Evolutionary conservation across 495 filamentous ascomycete genomes (phyloP).

Genomic region (Trichoderma virens): DNA sequence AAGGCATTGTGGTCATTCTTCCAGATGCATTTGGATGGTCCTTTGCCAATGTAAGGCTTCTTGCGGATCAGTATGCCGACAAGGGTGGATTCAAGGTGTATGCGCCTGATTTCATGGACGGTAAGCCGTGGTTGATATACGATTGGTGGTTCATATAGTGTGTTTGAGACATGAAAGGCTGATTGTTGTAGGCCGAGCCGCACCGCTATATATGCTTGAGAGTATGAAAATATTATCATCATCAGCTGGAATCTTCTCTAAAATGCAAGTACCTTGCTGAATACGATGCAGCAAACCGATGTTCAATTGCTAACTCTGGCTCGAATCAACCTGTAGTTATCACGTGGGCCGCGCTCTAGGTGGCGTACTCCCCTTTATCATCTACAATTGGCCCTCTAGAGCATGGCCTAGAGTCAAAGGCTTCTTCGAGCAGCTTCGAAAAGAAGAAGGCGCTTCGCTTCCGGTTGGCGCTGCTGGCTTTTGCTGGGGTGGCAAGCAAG

Average conservation of each 20-base stretch:
- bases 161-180: neutral
- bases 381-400: neutral
- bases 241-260: neutral
- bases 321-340: neutral
- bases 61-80: slow-evolving; percentile 37
- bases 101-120: slow-evolving; percentile 10
- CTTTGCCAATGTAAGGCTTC: slow-evolving; percentile 33
- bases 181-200: neutral
- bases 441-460: neutral
- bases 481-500: slow-evolving; percentile 12
- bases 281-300: neutral
- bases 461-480: slow-evolving; percentile 10
- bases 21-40: slow-evolving; percentile 44
- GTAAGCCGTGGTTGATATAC: neutral
- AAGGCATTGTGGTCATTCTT: slow-evolving; percentile 30
- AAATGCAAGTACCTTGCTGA: neutral
- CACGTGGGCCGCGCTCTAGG: neutral
- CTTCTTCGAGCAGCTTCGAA: slow-evolving; percentile 8
- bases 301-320: neutral
- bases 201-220: neutral
- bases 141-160: neutral
- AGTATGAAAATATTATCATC: neutral
- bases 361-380: slow-evolving; percentile 1
- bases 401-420: neutral
- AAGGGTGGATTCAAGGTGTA: neutral